phyloP scores from a whole-genome alignment of 2,329 filamentous ascomycete genomes.

The Ceratocystis albifundus region DNA sequence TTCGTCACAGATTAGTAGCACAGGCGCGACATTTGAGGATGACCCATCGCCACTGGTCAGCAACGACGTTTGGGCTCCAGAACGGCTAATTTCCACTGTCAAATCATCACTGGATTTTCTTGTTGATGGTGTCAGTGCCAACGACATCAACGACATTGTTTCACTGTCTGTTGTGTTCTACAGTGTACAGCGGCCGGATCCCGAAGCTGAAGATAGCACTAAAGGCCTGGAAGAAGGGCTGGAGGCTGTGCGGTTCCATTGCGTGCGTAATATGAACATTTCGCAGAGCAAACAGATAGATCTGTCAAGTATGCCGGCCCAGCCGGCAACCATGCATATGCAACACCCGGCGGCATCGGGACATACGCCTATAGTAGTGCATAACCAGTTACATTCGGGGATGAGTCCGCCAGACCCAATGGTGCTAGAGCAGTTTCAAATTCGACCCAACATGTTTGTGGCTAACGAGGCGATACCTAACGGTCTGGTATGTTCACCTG shows the following conservation, averaged over 20 bases:
- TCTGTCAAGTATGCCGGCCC: constrained; percentile 8
- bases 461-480: constrained; percentile 10
- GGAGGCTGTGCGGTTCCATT: constrained; percentile 35
- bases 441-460: constrained; percentile 18
- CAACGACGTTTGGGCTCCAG: constrained; percentile 33
- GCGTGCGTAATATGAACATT: constrained; percentile 36
- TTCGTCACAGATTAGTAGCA: not conserved
- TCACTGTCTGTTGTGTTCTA: constrained; percentile 39
- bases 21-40: constrained; percentile 14
- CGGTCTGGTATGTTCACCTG: constrained; percentile 11
- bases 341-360: not conserved
- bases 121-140: constrained; percentile 37
- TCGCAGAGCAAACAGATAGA: constrained; percentile 32
- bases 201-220: constrained; percentile 35
- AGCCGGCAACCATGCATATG: constrained; percentile 2
- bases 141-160: constrained; percentile 41
- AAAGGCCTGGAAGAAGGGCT: constrained; percentile 31
- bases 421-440: constrained; percentile 20
- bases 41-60: constrained; percentile 15
- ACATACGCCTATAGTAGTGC: constrained; percentile 14
- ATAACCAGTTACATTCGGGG: constrained; percentile 12
- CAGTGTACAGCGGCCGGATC: constrained; percentile 35
- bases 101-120: constrained; percentile 39
- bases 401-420: constrained; percentile 18
- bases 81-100: constrained; percentile 35